phyloP scores from a whole-genome alignment of 78 protist genomes.

The Bigelowiella natans region DNA sequence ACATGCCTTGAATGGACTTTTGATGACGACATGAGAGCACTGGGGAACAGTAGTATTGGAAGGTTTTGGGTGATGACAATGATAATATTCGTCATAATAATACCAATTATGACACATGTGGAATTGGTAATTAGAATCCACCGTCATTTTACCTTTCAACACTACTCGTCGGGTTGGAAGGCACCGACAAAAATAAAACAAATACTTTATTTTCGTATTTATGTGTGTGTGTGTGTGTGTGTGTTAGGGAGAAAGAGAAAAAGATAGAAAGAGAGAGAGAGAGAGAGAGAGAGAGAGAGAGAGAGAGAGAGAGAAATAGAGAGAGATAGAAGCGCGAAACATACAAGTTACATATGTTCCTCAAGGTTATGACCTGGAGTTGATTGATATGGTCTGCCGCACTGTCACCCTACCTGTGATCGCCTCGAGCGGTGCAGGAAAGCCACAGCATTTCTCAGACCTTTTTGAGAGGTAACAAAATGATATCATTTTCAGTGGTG shows the following conservation, averaged over 20 bases:
- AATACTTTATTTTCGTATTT: neutral
- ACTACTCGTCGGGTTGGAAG: too few species aligned
- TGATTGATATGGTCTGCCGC: neutral
- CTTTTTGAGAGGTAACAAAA: slow-evolving; percentile 8
- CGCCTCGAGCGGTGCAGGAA: slow-evolving; percentile 61
- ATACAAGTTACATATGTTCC: neutral
- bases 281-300: neutral
- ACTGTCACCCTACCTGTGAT: slow-evolving; percentile 44
- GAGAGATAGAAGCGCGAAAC: neutral
- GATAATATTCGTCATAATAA: neutral
- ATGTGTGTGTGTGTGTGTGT: neutral
- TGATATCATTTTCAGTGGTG: too few species aligned
- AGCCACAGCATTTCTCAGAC: slow-evolving; percentile 35
- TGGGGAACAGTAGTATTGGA: too few species aligned
- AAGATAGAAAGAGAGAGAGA: neutral
- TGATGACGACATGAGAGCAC: too few species aligned
- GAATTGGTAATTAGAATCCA: too few species aligned
- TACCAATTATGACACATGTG: too few species aligned
- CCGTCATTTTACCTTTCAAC: too few species aligned
- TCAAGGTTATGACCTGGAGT: neutral
- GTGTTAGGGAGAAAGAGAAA: neutral
- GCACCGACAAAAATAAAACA: too few species aligned
- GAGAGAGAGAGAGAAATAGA: neutral
- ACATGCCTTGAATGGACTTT: neutral
- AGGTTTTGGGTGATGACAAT: neutral